These are phyloP conservation scores for Chalciporus pseudorubinellus DNA, from an alignment of 768 basidiomycete genomes.

Conservation along the genomic window DNA sequence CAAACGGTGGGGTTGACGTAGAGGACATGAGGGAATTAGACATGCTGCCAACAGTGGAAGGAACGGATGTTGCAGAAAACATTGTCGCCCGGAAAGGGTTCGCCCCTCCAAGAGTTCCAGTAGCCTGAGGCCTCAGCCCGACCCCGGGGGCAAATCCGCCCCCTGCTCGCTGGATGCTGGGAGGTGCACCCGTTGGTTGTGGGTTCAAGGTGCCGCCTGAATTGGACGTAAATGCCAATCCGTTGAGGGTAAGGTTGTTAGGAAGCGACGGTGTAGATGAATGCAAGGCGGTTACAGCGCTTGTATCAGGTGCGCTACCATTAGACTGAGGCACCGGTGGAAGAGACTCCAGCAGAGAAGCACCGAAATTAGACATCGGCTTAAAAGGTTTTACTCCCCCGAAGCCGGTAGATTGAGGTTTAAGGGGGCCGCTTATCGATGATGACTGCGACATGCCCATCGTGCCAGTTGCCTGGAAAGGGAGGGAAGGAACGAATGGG, in stretches of 20 bases:
- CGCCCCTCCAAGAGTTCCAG: constrained; percentile 47
- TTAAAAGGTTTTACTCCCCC: constrained; percentile 78
- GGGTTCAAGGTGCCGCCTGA: constrained; percentile 30
- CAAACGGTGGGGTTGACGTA: constrained; percentile 27
- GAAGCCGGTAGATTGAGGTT: constrained; percentile 49
- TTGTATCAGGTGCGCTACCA: constrained; percentile 44
- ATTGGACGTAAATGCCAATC: constrained; percentile 9
- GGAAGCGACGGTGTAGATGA: constrained; percentile 27
- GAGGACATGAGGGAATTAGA: constrained; percentile 18
- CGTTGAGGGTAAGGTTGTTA: constrained; percentile 12
- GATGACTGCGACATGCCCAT: constrained; percentile 33
- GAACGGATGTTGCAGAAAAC: constrained; percentile 38
- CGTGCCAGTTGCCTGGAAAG: constrained; percentile 52
- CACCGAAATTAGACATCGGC: constrained; percentile 77
- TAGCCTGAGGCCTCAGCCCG: constrained; percentile 57
- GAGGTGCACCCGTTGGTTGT: constrained; percentile 32
- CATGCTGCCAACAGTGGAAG: background rate
- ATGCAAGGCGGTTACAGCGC: constrained; percentile 10
- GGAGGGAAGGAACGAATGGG: constrained; percentile 44
- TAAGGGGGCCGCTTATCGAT: constrained; percentile 33
- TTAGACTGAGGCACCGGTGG: constrained; percentile 69
- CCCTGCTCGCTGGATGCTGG: constrained; percentile 9
- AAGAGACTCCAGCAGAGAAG: constrained; percentile 66
- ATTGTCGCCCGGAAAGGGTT: constrained; percentile 71
- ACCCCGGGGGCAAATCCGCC: constrained; percentile 39